These are phyloP conservation scores for Pichia deserticola DNA, from an alignment of 805 yeast species.

Conservation along the genomic window DNA sequence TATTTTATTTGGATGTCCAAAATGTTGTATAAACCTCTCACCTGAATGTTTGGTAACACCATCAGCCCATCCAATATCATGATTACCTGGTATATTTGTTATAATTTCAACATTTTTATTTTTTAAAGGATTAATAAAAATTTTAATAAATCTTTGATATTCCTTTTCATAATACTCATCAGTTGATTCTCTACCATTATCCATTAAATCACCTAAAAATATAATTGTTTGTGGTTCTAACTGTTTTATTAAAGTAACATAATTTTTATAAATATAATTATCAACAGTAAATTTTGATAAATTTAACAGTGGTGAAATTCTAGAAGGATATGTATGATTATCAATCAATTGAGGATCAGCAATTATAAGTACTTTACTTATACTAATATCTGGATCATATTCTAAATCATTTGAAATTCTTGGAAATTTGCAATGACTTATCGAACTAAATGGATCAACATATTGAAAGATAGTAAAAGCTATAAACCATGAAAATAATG, in stretches of 20 bases:
- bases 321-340: conserved; percentile 73
- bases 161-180: conserved; percentile 61
- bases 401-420: not conserved
- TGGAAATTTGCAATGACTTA: conserved; percentile 12
- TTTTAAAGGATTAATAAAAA: conserved; percentile 36
- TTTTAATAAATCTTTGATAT: conserved; percentile 45
- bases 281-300: conserved; percentile 60
- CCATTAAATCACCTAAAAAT: conserved; percentile 87
- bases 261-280: conserved; percentile 71
- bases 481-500: conserved; percentile 9
- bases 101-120: conserved; percentile 32
- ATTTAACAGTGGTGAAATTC: conserved; percentile 45
- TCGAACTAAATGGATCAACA: conserved; percentile 10
- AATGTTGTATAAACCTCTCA: conserved; percentile 57
- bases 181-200: conserved; percentile 65
- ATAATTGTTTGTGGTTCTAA: conserved; percentile 71
- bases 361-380: conserved; percentile 33
- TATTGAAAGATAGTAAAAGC: conserved; percentile 10
- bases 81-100: conserved; percentile 72
- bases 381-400: not conserved
- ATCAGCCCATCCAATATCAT: conserved; percentile 90
- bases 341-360: conserved; percentile 97
- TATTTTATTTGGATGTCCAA: conserved; percentile 60
- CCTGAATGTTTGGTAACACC: conserved; percentile 49
- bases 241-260: conserved; percentile 47